Percentiles rank a stretch among this genome's conserved stretches.
Conservation (phyloP, 257 asterid species). For the Eucommia ulmoides region DNA sequence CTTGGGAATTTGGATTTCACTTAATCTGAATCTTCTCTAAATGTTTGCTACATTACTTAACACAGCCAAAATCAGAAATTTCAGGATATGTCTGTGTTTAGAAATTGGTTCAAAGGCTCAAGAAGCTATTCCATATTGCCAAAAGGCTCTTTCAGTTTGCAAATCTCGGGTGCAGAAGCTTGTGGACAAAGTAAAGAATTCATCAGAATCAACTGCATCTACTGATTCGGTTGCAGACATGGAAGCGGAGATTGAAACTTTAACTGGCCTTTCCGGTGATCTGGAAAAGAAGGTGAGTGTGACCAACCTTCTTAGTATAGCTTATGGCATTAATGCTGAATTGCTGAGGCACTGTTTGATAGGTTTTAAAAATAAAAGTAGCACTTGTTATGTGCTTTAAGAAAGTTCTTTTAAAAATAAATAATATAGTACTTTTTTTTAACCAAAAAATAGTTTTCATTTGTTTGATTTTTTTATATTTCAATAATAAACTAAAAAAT, state of each 20-base stretch:
- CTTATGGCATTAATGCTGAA: conserved; percentile 2
- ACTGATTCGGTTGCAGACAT: conserved; percentile 26
- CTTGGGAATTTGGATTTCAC: neutral
- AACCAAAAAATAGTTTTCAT: too few species aligned
- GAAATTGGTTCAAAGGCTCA: conserved; percentile 82
- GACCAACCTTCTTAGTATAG: neutral
- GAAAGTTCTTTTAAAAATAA: too few species aligned
- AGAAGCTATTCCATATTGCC: conserved; percentile 72
- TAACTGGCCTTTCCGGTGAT: conserved; percentile 55
- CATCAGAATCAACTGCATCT: conserved; percentile 17
- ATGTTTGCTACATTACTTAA: too few species aligned
- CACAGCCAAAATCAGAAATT: conserved; percentile 52
- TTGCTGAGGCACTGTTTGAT: too few species aligned
- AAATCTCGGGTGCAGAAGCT: conserved; percentile 63
- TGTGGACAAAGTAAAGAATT: conserved; percentile 26
- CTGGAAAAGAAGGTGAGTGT: conserved; percentile 75
- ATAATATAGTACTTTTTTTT: too few species aligned
- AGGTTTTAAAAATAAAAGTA: too few species aligned
- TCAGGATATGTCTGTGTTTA: conserved; percentile 79
- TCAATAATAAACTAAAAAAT: too few species aligned
- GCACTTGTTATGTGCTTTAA: too few species aligned
- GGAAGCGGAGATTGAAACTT: conserved; percentile 67
- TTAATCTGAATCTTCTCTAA: neutral
- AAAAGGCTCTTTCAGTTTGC: conserved; percentile 72
- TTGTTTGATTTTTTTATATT: too few species aligned